Evolutionary conservation across 768 basidiomycete species (phyloP).

Genomic region (Goffeauzyma gilvescens): DNA sequence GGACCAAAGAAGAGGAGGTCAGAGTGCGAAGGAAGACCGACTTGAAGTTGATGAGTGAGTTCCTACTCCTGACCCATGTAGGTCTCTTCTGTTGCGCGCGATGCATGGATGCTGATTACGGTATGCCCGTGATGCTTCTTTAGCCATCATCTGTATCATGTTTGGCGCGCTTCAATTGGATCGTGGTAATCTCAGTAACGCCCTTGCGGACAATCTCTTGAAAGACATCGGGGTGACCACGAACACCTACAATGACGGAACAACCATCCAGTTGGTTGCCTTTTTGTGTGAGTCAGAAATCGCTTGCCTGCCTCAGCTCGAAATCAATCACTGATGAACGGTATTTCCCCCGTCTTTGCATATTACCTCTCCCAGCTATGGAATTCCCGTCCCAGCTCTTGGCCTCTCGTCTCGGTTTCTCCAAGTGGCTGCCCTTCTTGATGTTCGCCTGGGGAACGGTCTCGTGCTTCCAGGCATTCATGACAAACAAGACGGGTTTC

Average conservation of each 20-base stretch:
- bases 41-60: slow-evolving; percentile 1
- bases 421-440: slow-evolving; percentile 11
- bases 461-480: slow-evolving; percentile 5
- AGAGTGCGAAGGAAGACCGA: neutral
- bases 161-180: slow-evolving; percentile 3
- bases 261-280: slow-evolving; percentile 3
- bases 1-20: slow-evolving; percentile 1
- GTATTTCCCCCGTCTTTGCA: too few species aligned
- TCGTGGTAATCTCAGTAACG: slow-evolving; percentile 3
- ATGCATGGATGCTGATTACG: neutral
- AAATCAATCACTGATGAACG: too few species aligned
- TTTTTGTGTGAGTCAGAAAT: neutral
- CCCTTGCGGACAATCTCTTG: slow-evolving; percentile 9
- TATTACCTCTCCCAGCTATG: neutral
- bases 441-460: slow-evolving; percentile 6
- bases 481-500: slow-evolving; percentile 6
- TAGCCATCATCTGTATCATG: slow-evolving; percentile 4
- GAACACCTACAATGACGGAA: slow-evolving; percentile 10
- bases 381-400: slow-evolving; percentile 13
- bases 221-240: slow-evolving; percentile 7
- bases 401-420: slow-evolving; percentile 6
- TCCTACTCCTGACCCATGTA: too few species aligned
- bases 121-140: neutral
- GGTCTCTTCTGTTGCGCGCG: too few species aligned
- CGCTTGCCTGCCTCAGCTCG: too few species aligned